Conservation (phyloP, 2,329 filamentous ascomycete species). For the Thielaviopsis populi region DNA sequence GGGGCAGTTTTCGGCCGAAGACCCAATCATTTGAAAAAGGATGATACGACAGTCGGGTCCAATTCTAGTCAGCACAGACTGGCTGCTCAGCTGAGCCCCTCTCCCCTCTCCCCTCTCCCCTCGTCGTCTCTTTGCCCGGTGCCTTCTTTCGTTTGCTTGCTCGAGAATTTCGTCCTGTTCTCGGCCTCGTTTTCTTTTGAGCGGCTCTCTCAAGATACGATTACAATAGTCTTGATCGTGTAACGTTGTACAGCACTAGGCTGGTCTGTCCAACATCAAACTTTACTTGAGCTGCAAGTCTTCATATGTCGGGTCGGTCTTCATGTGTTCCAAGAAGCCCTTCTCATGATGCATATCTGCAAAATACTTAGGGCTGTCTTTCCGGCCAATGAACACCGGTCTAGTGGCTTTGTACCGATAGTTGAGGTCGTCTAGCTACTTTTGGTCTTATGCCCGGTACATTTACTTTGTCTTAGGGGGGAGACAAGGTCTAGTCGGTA, state of each 20-base stretch:
- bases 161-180: background rate
- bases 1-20: background rate
- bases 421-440: background rate
- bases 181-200: background rate
- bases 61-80: background rate
- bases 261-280: background rate
- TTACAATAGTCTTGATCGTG: background rate
- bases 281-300: conserved; percentile 1
- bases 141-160: background rate
- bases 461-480: background rate
- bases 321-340: no score
- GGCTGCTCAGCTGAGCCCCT: background rate
- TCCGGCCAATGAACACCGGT: background rate
- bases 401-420: background rate
- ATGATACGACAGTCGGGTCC: background rate
- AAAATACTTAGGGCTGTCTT: no score
- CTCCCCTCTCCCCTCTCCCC: background rate
- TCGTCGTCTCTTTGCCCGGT: background rate
- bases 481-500: background rate
- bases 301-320: background rate
- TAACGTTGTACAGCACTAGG: conserved; percentile 8
- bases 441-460: background rate
- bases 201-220: background rate
- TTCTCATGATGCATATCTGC: background rate
- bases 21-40: background rate